Base-by-base conservation (phyloP, 1,284 basidiomycete genomes). In the Kwoniella shivajii region DNA sequence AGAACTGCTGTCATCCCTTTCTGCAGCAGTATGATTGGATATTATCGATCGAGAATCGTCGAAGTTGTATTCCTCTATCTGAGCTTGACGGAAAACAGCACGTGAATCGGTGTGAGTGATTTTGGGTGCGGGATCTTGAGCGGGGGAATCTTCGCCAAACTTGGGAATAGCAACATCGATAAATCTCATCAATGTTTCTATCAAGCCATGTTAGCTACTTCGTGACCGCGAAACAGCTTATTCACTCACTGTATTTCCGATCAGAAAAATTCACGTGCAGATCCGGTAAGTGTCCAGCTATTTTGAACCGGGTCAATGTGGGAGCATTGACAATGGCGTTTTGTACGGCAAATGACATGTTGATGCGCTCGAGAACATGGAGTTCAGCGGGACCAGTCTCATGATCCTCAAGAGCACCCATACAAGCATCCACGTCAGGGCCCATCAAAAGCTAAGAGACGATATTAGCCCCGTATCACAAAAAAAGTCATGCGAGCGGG, bases 231-330 rank as follows among this genome's bases (percentile, higher is more conserved):
- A n/a, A n/a, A n/a, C 11, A 33, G 31, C 16, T 31, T 29, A 33
- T 6, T 26, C 16, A 66, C 71, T 61, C 52, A 73, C 72, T 92
- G 80, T 99, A 99, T 78, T 99, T 99, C 22, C 84, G 83, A 67
- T 99, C 96, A 6, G 96, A 99, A 61, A 99, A 84, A 78, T 99
- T 99, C 73, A 97, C 83, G 68, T 90, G 88, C 6, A 99, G 82
- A 41, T 85, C 86, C 1, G 96, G 95, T 54, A 99, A 80, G 60
- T 88, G 89, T 10, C 95, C 96, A 1, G 90, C 87, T 52, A 99
- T 83, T 78, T 96, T 99, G 84, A 98, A 89, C 41, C 89, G 85
- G 7, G 94, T 86, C 42, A 99, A 83, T 63, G 85, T 94, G 36
- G 89, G 84, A 5, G 88, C 91, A 55, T 86, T 87, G 30, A 97